Percentiles rank a stretch among this genome's conserved stretches.
These are phyloP conservation scores for Lodderomyces pseudojiufengensis DNA, from an alignment of 1,139 yeast genomes.

Conservation along the genomic window DNA sequence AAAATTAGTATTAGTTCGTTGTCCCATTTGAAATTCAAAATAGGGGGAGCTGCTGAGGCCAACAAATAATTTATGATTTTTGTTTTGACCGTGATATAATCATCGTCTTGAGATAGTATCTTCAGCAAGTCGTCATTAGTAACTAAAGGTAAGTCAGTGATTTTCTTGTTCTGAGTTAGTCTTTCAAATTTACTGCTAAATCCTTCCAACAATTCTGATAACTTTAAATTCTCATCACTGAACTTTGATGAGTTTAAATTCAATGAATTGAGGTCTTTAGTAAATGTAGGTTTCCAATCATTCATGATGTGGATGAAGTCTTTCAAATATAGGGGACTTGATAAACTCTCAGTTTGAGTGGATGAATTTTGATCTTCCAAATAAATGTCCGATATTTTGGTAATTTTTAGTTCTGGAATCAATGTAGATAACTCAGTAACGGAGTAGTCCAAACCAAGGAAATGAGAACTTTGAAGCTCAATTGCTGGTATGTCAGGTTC, in stretches of 20 bases:
- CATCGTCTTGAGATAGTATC: constrained; percentile 19
- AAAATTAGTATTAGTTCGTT: constrained; percentile 20
- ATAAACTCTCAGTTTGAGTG: not conserved
- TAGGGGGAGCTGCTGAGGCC: constrained; percentile 15
- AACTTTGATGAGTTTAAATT: constrained; percentile 14
- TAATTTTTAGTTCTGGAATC: constrained; percentile 12
- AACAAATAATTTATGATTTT: constrained; percentile 38
- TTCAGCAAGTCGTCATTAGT: not conserved
- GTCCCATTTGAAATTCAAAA: constrained; percentile 28
- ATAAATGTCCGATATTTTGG: constrained; percentile 21
- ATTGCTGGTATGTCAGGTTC: constrained; percentile 15
- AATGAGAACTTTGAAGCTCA: constrained; percentile 19
- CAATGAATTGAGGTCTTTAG: constrained; percentile 15
- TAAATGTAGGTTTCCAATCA: constrained; percentile 21
- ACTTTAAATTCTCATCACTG: constrained; percentile 31
- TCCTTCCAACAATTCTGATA: constrained; percentile 36
- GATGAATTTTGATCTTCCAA: too few species aligned
- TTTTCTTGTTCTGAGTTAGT: not conserved
- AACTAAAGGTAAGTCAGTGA: not conserved
- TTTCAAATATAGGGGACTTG: constrained; percentile 12
- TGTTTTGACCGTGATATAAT: constrained; percentile 47
- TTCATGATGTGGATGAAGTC: constrained; percentile 27
- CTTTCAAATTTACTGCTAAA: constrained; percentile 24
- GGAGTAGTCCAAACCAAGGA: constrained; percentile 19
- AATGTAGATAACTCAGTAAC: constrained; percentile 3